Conservation (phyloP, 371 early-diverging fungal genomes). For the Saksenaea oblongispora region DNA sequence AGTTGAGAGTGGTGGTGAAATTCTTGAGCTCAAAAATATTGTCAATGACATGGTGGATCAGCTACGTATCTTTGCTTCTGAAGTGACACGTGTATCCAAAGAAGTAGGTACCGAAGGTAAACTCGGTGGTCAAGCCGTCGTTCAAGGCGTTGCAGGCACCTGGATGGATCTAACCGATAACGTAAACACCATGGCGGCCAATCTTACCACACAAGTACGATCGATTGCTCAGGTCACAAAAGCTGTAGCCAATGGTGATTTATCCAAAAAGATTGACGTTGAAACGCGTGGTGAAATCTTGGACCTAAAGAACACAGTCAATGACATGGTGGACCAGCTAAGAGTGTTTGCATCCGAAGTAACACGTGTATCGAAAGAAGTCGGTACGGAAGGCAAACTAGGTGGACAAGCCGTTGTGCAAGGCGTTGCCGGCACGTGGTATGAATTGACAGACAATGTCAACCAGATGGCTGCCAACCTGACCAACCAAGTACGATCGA, state of each 20-base stretch:
- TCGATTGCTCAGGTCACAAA: constrained; percentile 58
- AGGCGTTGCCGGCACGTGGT: constrained; percentile 63
- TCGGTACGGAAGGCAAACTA: constrained; percentile 63
- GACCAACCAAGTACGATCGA: constrained; percentile 43
- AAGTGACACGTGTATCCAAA: constrained; percentile 58
- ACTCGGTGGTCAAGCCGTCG: constrained; percentile 61
- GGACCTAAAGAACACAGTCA: constrained; percentile 65
- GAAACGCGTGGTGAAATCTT: constrained; percentile 71
- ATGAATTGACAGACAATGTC: constrained; percentile 63
- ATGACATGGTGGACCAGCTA: constrained; percentile 64
- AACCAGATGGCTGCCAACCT: constrained; percentile 52
- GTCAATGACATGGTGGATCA: constrained; percentile 63
- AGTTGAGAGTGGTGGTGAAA: constrained; percentile 43
- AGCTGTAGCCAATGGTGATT: constrained; percentile 57
- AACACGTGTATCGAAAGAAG: constrained; percentile 64
- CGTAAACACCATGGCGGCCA: constrained; percentile 65
- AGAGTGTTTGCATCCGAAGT: constrained; percentile 52
- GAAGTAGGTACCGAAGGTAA: constrained; percentile 62
- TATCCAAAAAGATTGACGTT: constrained; percentile 57
- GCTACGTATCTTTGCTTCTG: constrained; percentile 48
- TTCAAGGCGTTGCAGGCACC: constrained; percentile 57
- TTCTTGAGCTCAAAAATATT: constrained; percentile 42
- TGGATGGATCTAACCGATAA: constrained; percentile 67
- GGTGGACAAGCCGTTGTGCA: constrained; percentile 61
- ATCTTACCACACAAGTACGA: constrained; percentile 59